phyloP scores from a whole-genome alignment of 169 alveolate species.

The Plasmodium ovale region DNA sequence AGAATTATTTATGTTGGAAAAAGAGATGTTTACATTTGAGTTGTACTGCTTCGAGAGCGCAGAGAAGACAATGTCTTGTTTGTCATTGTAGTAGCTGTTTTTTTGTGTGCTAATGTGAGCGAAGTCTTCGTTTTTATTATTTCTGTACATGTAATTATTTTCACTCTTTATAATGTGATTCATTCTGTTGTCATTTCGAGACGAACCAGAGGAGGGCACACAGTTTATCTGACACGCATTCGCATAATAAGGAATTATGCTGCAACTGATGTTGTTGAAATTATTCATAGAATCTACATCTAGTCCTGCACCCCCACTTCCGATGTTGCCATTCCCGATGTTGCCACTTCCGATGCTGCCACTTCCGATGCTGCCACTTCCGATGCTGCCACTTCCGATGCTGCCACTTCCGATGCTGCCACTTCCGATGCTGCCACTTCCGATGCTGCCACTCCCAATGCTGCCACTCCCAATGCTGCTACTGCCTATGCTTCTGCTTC shows the following conservation, averaged over 20 bases:
- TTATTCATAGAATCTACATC: not conserved
- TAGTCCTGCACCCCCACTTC: not conserved
- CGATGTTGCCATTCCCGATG: not conserved
- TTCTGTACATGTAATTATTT: conserved; percentile 20
- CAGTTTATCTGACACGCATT: conserved; percentile 27
- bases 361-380: not conserved
- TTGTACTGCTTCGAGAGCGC: conserved; percentile 36
- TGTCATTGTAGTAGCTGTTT: conserved; percentile 23
- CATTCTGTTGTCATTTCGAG: conserved; percentile 18
- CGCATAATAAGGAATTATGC: conserved; percentile 23
- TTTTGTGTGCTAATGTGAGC: not conserved
- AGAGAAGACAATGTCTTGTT: conserved; percentile 32
- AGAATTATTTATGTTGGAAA: conserved; percentile 47
- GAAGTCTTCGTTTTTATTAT: conserved; percentile 20
- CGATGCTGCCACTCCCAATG: not conserved
- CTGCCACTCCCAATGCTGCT: not conserved
- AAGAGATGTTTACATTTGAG: conserved; percentile 42
- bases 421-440: not conserved
- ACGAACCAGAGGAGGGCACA: conserved; percentile 10
- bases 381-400: not conserved
- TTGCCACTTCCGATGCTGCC: not conserved
- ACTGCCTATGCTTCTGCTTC: not conserved
- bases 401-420: not conserved
- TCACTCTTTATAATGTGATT: conserved; percentile 18
- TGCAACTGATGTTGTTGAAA: conserved; percentile 7